phyloP scores from a whole-genome alignment of 192 early-diverging fungal genomes.

The Coemansia javaensis region DNA sequence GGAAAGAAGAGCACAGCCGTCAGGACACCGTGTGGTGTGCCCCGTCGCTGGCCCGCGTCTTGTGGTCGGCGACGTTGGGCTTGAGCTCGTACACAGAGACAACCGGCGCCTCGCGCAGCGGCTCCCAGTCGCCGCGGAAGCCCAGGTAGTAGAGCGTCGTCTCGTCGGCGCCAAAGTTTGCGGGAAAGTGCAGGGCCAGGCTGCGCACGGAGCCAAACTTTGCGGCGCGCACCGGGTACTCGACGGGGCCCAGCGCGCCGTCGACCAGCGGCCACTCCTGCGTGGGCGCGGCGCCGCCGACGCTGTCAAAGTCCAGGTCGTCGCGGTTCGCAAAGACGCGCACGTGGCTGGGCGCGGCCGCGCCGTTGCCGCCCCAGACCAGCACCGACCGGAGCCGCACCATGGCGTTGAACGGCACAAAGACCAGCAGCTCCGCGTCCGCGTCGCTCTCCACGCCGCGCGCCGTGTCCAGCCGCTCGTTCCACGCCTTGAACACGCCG shows the following conservation, averaged over 20 bases:
- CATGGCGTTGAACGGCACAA: constrained; percentile 86
- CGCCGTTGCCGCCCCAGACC: constrained; percentile 60
- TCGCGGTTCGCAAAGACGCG: constrained; percentile 88
- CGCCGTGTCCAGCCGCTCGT: constrained; percentile 66
- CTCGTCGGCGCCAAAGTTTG: constrained; percentile 72
- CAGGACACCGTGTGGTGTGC: constrained; percentile 38
- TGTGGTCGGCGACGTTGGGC: constrained; percentile 71
- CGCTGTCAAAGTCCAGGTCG: constrained; percentile 85
- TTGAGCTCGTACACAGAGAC: constrained; percentile 70
- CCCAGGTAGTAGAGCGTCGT: constrained; percentile 76
- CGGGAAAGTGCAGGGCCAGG: constrained; percentile 76
- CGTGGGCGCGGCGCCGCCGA: constrained; percentile 59
- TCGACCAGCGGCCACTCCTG: constrained; percentile 82
- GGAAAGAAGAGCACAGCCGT: background rate
- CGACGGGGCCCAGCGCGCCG: constrained; percentile 52
- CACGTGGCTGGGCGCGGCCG: constrained; percentile 61
- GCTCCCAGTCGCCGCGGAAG: constrained; percentile 87
- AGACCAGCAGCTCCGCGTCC: constrained; percentile 87
- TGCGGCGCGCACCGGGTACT: constrained; percentile 62
- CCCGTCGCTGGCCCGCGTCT: constrained; percentile 49
- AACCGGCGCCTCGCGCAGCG: constrained; percentile 64
- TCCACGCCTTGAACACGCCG: constrained; percentile 81
- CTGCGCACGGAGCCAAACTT: constrained; percentile 76
- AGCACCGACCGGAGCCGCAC: constrained; percentile 90
- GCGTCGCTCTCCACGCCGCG: constrained; percentile 74